Percentiles rank a stretch among this genome's conserved stretches.
Conservation (phyloP, 2,329 filamentous ascomycete species). For the Fusarium dimerum region DNA sequence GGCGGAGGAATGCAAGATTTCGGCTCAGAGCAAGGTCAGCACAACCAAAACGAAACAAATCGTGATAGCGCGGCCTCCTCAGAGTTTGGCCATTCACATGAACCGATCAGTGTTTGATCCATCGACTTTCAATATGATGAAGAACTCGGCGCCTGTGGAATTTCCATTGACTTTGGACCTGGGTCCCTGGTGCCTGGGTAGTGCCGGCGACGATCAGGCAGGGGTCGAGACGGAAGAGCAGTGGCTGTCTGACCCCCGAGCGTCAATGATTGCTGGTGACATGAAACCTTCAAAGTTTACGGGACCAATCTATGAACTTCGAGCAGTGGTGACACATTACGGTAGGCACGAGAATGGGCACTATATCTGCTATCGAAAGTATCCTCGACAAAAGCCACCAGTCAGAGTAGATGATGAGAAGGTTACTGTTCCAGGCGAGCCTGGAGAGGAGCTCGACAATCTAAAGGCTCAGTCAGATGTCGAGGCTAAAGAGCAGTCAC, state of each 20-base stretch:
- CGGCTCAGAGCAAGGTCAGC: constrained; percentile 66
- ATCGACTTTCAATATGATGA: constrained; percentile 73
- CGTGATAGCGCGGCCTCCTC: constrained; percentile 79
- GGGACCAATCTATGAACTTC: constrained; percentile 71
- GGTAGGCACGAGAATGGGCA: constrained; percentile 94
- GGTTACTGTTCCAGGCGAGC: constrained; percentile 7
- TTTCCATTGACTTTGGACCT: constrained; percentile 78
- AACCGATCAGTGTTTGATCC: constrained; percentile 93
- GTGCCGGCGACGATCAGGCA: constrained; percentile 33
- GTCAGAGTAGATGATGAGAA: constrained; percentile 4
- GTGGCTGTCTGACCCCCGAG: constrained; percentile 68
- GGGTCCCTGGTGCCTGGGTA: constrained; percentile 82
- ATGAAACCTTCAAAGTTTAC: constrained; percentile 50
- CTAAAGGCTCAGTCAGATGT: constrained; percentile 3
- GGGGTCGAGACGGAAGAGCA: constrained; percentile 50
- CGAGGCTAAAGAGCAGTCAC: background rate
- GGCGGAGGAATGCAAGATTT: constrained; percentile 64
- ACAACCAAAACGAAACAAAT: constrained; percentile 89
- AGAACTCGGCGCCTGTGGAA: constrained; percentile 77
- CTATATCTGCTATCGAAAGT: constrained; percentile 87
- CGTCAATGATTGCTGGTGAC: constrained; percentile 71
- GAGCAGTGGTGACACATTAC: constrained; percentile 84
- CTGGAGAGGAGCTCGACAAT: constrained; percentile 12
- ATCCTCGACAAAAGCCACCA: constrained; percentile 42
- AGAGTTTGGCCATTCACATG: constrained; percentile 80